These are phyloP conservation scores for Podospora comata DNA, from an alignment of 495 filamentous ascomycete genomes.

Conservation along the genomic window DNA sequence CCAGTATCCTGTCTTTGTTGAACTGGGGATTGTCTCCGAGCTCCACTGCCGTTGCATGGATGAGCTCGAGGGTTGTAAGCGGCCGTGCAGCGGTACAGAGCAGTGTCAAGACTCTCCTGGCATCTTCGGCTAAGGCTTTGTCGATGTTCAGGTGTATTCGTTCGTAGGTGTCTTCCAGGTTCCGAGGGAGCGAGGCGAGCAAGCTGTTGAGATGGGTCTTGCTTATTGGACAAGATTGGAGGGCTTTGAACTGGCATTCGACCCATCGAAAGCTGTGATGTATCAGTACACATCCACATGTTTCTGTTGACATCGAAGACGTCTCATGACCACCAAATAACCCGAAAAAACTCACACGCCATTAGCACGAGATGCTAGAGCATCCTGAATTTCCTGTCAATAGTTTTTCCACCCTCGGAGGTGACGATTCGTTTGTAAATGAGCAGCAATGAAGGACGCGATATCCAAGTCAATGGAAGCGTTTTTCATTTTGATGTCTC, in stretches of 20 bases:
- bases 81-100: slow-evolving; percentile 4
- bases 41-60: slow-evolving; percentile 6
- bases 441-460: slow-evolving; percentile 18
- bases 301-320: not conserved
- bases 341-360: not conserved
- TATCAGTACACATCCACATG: too few species aligned
- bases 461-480: slow-evolving; percentile 6
- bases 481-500: slow-evolving; percentile 2
- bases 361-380: not conserved
- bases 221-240: slow-evolving; percentile 7
- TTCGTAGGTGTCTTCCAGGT: slow-evolving; percentile 13
- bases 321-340: not conserved
- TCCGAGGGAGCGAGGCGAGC: slow-evolving; percentile 1
- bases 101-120: not conserved
- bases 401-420: slow-evolving; percentile 5
- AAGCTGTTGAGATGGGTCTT: slow-evolving; percentile 6
- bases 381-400: slow-evolving; percentile 6
- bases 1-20: slow-evolving; percentile 11
- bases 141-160: slow-evolving; percentile 11
- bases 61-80: slow-evolving; percentile 7
- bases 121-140: slow-evolving; percentile 8
- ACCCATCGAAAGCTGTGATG: slow-evolving; percentile 12
- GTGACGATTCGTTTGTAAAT: slow-evolving; percentile 1
- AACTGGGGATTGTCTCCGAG: slow-evolving; percentile 7
- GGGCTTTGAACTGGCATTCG: slow-evolving; percentile 10